These are phyloP conservation scores for Microthlaspi erraticum DNA, from an alignment of 345 rosid species.

Conservation along the genomic window DNA sequence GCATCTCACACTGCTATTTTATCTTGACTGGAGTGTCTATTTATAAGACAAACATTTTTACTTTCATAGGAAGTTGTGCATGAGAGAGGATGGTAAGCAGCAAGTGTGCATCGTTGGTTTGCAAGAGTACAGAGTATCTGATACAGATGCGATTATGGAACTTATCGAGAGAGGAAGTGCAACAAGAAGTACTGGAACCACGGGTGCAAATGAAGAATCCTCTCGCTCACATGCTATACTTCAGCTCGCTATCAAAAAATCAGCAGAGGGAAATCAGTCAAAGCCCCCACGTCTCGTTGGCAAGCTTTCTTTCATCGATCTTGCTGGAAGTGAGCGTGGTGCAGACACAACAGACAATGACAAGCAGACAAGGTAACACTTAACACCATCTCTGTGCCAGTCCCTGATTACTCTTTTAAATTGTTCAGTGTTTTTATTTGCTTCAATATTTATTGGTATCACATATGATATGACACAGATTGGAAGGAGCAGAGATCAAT, in stretches of 20 bases:
- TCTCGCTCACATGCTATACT: slow-evolving; percentile 99
- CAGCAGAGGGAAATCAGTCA: slow-evolving; percentile 77
- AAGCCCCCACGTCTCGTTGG: slow-evolving; percentile 94
- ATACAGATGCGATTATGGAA: slow-evolving; percentile 89
- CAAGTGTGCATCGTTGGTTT: slow-evolving; percentile 98
- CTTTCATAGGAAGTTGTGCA: slow-evolving; percentile 74
- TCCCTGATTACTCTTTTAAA: slow-evolving; percentile 7
- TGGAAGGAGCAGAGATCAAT: slow-evolving; percentile 99
- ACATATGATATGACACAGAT: slow-evolving; percentile 56
- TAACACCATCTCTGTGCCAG: slow-evolving; percentile 10
- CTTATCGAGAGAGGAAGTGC: slow-evolving; percentile 94
- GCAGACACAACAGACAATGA: slow-evolving; percentile 99
- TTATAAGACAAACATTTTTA: background rate
- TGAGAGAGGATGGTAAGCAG: slow-evolving; percentile 99
- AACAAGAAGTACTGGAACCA: slow-evolving; percentile 94
- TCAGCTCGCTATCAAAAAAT: slow-evolving; percentile 91
- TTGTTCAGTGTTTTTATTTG: slow-evolving; percentile 13
- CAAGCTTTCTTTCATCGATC: slow-evolving; percentile 96
- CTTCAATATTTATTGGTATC: slow-evolving; percentile 4
- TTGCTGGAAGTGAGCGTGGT: slow-evolving; percentile 99
- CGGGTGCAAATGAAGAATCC: slow-evolving; percentile 99
- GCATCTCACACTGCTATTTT: slow-evolving; percentile 5
- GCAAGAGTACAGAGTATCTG: slow-evolving; percentile 94
- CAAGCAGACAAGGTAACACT: slow-evolving; percentile 84
- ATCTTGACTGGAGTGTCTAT: slow-evolving; percentile 25